Evolutionary conservation across 208 protist genomes (phyloP), one percentile per base, ranked within the genome.

Genomic region (Acanthamoeba triangularis): DNA sequence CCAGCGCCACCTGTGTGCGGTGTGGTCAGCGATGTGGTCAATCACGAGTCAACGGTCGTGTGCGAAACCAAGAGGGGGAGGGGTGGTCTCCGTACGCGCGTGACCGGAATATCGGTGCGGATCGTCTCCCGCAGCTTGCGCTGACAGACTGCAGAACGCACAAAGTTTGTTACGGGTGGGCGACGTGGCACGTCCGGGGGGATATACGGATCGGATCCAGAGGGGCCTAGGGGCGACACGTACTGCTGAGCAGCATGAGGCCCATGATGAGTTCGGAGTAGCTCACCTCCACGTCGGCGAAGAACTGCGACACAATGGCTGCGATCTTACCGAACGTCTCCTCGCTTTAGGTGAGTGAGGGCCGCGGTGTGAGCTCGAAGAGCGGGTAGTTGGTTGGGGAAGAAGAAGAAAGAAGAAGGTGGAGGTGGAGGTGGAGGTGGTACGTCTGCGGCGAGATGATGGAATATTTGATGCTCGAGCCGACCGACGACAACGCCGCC

Each of bases 241-340:
- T 93, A 76, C 87, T 76, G 65, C 65, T 76, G 35, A 93, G 61
- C 23, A 93, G 59, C 87, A 93, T 93, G 87, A 93, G 87, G 13
- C 87, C 87, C 37, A 74, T 56, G 56, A 93, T 56, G 65, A 93
- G 65, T 7, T 93, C 87, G n/a, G 87, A 25, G 25, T 93, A 78
- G 87, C 87, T 74, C 33, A 93, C 61, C 2, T 76, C 35, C 23
- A 76, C 65, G 41, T 93, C 87, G 23, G 87, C 56, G 30, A 93
- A 93, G 87, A 93, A 93, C 30, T 74, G 56, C 10, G 87, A 78
- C 25, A 47, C 56, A 10, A 93, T n/a, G 14, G 18, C 56, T 23
- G 87, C 56, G 11, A 93, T 93, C 87, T 74, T 76, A 4, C 61
- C 61, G 23, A 93, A 56, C 2, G 87, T 93, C 87, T 93, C 61